Percentiles rank a stretch among this genome's conserved stretches.
phyloP scores from a whole-genome alignment of 768 basidiomycete genomes.

The Chlorophyllum brunneum region DNA sequence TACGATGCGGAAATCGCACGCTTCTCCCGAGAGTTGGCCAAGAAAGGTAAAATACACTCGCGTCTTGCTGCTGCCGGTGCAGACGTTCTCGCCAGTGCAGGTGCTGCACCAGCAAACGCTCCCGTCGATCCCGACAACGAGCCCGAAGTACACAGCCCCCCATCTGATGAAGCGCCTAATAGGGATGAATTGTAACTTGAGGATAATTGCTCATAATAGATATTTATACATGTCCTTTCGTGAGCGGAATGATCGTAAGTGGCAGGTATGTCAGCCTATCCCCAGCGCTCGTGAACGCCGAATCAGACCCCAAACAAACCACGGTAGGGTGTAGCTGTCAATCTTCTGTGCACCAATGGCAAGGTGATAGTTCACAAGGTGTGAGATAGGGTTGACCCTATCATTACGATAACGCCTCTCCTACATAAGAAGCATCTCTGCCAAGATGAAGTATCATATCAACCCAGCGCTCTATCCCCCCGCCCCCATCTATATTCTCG shows the following conservation, averaged over 20 bases:
- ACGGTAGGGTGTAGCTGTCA: too few relatives aligned
- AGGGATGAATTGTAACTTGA: conserved; percentile 8
- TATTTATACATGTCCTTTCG: not conserved
- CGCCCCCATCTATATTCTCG: not conserved
- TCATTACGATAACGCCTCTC: too few relatives aligned
- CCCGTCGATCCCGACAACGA: not conserved
- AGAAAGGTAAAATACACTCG: conserved; percentile 65
- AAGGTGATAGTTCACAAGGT: too few relatives aligned
- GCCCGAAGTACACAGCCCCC: not conserved
- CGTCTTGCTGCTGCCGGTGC: conserved; percentile 65
- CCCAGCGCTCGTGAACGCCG: too few relatives aligned
- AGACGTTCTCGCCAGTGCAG: conserved; percentile 58
- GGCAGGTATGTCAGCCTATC: not conserved
- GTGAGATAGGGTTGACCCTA: too few relatives aligned
- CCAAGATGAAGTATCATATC: not conserved
- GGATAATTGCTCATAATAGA: conserved; percentile 3
- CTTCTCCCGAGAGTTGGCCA: conserved; percentile 71
- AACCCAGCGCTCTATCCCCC: not conserved
- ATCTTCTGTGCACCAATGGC: too few relatives aligned
- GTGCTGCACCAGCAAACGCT: conserved; percentile 8
- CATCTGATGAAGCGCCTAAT: not conserved
- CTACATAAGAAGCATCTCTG: too few relatives aligned
- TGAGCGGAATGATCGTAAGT: not conserved
- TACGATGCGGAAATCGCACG: conserved; percentile 89
- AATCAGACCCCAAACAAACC: too few relatives aligned